These are phyloP conservation scores for Dalbergia oliveri DNA, from an alignment of 306 rosid species.

Conservation along the genomic window DNA sequence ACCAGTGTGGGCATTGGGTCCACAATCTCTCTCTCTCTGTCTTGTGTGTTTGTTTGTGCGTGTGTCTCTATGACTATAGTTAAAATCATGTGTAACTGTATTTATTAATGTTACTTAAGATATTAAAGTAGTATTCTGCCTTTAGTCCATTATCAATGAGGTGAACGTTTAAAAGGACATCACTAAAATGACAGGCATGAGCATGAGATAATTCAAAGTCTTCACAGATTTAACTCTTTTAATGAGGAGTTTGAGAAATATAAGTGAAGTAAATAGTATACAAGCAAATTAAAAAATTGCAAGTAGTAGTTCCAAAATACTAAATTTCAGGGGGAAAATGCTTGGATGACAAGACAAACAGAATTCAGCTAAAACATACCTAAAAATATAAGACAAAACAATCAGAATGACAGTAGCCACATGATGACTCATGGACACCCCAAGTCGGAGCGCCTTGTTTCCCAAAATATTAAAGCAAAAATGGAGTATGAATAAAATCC, in stretches of 20 bases:
- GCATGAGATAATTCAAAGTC: constrained; percentile 3
- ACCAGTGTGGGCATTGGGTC: constrained; percentile 15
- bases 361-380: constrained; percentile 62
- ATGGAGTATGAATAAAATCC: constrained; percentile 97
- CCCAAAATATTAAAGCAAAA: constrained; percentile 97
- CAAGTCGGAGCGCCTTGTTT: constrained; percentile 97
- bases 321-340: neutral
- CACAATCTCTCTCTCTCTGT: constrained; percentile 2
- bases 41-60: neutral
- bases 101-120: constrained; percentile 1
- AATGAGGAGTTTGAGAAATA: constrained; percentile 29
- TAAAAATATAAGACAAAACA: constrained; percentile 85
- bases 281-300: constrained; percentile 30
- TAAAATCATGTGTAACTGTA: neutral
- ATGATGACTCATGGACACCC: constrained; percentile 98
- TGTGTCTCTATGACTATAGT: neutral
- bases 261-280: constrained; percentile 8
- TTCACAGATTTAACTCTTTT: neutral
- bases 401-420: constrained; percentile 92
- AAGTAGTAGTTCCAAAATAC: constrained; percentile 31
- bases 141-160: constrained; percentile 12
- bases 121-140: constrained; percentile 6
- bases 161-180: neutral
- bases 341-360: constrained; percentile 44
- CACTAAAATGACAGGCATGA: constrained; percentile 1